Evolutionary conservation across 139 green algal species (phyloP).

Genomic region (Coccomyxa sp.): DNA sequence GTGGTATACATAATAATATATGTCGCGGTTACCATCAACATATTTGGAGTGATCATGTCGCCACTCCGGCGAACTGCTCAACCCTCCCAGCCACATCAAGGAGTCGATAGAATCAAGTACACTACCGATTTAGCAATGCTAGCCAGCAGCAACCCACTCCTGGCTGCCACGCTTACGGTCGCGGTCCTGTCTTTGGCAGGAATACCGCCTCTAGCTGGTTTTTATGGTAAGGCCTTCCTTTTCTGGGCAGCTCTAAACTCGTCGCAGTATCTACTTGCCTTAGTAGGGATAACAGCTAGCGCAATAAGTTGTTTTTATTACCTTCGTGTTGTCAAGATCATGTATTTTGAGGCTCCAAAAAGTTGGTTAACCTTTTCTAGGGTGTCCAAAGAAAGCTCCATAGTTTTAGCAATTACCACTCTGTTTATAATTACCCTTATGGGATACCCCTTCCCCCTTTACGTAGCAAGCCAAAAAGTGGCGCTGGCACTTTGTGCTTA

Average conservation of each 20-base stretch:
- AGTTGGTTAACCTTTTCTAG: conserved; percentile 46
- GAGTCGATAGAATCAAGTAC: conserved; percentile 39
- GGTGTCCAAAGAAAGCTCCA: conserved; percentile 31
- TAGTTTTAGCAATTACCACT: conserved; percentile 36
- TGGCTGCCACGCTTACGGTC: conserved; percentile 42
- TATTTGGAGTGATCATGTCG: conserved; percentile 48
- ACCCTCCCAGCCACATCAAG: conserved; percentile 5
- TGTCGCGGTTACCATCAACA: conserved; percentile 49
- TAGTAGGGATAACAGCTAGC: conserved; percentile 54
- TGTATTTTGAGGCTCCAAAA: conserved; percentile 63
- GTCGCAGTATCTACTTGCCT: conserved; percentile 44
- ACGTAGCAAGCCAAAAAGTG: conserved; percentile 47
- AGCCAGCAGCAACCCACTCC: conserved; percentile 41
- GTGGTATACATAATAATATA: conserved; percentile 57
- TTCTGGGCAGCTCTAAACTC: conserved; percentile 55
- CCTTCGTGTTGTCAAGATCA: conserved; percentile 61
- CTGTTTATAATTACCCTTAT: conserved; percentile 53
- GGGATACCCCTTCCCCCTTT: conserved; percentile 47
- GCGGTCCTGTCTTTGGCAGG: conserved; percentile 55
- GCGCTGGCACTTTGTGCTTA: conserved; percentile 36
- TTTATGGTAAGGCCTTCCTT: conserved; percentile 62
- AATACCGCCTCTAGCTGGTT: conserved; percentile 56
- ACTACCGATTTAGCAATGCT: conserved; percentile 51
- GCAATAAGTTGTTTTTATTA: conserved; percentile 68
- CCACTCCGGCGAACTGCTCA: conserved; percentile 24